Base-by-base conservation (phyloP, 2,329 filamentous ascomycete genomes). In the Colletotrichum cuscutae region DNA sequence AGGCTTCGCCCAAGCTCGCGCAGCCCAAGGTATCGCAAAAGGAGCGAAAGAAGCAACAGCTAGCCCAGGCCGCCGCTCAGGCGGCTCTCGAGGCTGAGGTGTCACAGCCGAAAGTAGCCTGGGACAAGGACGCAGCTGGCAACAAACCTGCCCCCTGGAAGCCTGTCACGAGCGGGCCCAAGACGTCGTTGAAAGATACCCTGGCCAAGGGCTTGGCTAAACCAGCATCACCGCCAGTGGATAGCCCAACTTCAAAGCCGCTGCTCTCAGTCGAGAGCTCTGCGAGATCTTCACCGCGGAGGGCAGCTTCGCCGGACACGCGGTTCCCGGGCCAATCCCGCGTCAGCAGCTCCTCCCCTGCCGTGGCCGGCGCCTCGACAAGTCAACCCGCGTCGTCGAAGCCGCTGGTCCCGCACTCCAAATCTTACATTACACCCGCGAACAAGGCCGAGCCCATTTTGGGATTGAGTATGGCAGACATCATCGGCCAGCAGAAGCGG, bases 31-130 rank as follows among this genome's bases (percentile, higher is more conserved):
- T 97, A 76, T 98, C 95, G 0, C 97, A 98, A 77, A 97, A 97
- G 79, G 95, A 98, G 81, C 91, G 95, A 26, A 98, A 98, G 84
- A 94, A 90, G 79, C 90, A 95, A 75, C 90, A 95, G 77, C 92
- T 95, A 77, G 88, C 90, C 74, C 90, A 94, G 77, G 84, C 87
- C 28, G 83, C 80, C 28, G 80, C 84, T 46, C 83, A 87, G 72
- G 82, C 81, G 37, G 81, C 84, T 8, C 82, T 83, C 76, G 81
- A 84, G 63, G 74, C 80, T 6, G 75, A 81, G 59, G 73, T 75
- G 28, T 75, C 77, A 12, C 77, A 81, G 26, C 79, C 80, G 5
- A 82, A 82, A 68, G 81, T 82, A 24, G 84, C 87, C 2, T 88
- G 88, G 85, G 85, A 87, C 66, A 83, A 83, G 30, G 78, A 79